phyloP scores from a whole-genome alignment of 306 rosid species.

The Inga leiocalycina region DNA sequence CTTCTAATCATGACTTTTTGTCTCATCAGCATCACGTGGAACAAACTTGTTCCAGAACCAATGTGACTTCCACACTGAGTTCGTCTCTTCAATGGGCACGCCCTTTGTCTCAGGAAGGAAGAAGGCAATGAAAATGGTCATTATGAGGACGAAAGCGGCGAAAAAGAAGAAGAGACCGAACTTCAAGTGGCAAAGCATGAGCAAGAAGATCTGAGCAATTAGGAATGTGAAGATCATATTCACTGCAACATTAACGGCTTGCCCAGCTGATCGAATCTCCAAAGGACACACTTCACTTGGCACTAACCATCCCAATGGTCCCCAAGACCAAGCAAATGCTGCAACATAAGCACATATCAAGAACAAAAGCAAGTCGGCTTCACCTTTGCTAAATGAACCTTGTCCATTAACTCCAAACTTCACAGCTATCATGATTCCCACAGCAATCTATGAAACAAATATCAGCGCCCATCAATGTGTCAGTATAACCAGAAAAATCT shows the following conservation, averaged over 20 bases:
- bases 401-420: slow-evolving; percentile 47
- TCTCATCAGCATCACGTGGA: background rate
- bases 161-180: background rate
- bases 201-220: background rate
- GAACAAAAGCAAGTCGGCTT: slow-evolving; percentile 39
- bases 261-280: slow-evolving; percentile 38
- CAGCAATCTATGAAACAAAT: slow-evolving; percentile 14
- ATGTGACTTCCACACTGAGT: background rate
- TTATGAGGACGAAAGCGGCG: background rate
- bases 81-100: background rate
- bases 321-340: slow-evolving; percentile 78
- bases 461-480: background rate
- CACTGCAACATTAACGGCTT: background rate
- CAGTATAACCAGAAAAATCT: background rate
- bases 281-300: slow-evolving; percentile 69
- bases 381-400: slow-evolving; percentile 34
- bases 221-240: background rate
- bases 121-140: background rate
- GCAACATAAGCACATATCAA: slow-evolving; percentile 62
- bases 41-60: background rate
- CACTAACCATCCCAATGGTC: slow-evolving; percentile 69
- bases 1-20: background rate
- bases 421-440: slow-evolving; percentile 39
- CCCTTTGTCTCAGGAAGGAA: background rate
- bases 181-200: background rate